Percentiles rank a stretch among this genome's conserved stretches.
phyloP scores from a whole-genome alignment of 1,284 basidiomycete species.

The Cutaneotrichosporon mucoides region DNA sequence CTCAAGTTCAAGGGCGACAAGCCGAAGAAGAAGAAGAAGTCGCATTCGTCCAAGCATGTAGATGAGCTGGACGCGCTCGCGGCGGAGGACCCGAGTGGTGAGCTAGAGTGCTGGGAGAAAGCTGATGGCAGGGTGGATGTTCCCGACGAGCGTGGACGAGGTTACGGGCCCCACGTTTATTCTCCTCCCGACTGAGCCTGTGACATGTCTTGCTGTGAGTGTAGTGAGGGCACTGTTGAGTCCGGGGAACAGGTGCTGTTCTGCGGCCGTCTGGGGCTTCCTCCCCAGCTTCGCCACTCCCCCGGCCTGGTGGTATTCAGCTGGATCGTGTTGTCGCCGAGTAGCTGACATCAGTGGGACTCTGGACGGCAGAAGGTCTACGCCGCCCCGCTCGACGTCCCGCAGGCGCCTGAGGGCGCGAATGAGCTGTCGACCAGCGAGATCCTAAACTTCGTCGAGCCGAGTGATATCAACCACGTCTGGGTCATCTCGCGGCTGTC shows the following conservation, averaged over 20 bases:
- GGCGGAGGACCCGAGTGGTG: slow-evolving; percentile 44
- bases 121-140: slow-evolving; percentile 48
- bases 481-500: slow-evolving; percentile 53
- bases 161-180: slow-evolving; percentile 51
- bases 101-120: not conserved
- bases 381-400: slow-evolving; percentile 45
- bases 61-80: slow-evolving; percentile 39
- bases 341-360: slow-evolving; percentile 39
- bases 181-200: slow-evolving; percentile 41
- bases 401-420: slow-evolving; percentile 45
- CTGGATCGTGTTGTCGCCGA: too few species aligned
- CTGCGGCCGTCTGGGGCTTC: too few species aligned
- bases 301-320: too few species aligned
- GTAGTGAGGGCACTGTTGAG: too few species aligned
- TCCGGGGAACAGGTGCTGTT: too few species aligned
- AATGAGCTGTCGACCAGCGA: slow-evolving; percentile 39
- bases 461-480: slow-evolving; percentile 52
- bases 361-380: slow-evolving; percentile 41
- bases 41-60: slow-evolving; percentile 32
- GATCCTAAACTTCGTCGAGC: slow-evolving; percentile 44
- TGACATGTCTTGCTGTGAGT: slow-evolving; percentile 44
- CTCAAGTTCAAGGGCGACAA: slow-evolving; percentile 54
- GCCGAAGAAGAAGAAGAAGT: slow-evolving; percentile 52
- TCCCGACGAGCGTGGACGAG: slow-evolving; percentile 44
- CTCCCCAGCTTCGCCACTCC: too few species aligned